phyloP scores from a whole-genome alignment of 1,284 basidiomycete species.

The Rhodofomes roseus region DNA sequence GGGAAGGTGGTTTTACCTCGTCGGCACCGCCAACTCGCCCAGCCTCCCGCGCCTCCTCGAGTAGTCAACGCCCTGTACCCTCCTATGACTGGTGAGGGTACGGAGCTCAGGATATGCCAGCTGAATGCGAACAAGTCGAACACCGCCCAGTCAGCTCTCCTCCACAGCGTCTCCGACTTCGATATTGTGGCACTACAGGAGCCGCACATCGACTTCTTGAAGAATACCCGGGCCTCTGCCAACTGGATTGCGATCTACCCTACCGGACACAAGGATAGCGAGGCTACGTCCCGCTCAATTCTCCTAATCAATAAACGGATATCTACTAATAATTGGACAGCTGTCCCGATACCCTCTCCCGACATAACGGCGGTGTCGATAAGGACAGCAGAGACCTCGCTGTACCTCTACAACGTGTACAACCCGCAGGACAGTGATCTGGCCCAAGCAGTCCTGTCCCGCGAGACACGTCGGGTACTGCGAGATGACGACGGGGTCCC shows the following conservation, averaged over 20 bases:
- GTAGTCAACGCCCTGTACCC: background rate
- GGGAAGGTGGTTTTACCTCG: background rate
- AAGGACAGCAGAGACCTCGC: background rate
- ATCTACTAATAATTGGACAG: conserved; percentile 22
- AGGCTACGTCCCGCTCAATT: conserved; percentile 16
- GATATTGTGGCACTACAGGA: background rate
- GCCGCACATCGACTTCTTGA: background rate
- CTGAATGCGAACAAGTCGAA: background rate
- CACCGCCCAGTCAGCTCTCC: background rate
- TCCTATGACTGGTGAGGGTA: background rate
- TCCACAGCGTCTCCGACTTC: background rate
- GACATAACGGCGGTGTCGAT: conserved; percentile 31
- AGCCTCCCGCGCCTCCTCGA: no score
- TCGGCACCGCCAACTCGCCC: background rate
- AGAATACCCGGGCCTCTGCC: background rate
- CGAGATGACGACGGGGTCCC: background rate
- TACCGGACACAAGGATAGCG: background rate
- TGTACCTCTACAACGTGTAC: conserved; percentile 35
- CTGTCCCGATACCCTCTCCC: conserved; percentile 16
- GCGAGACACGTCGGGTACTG: background rate
- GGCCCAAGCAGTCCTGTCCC: conserved; percentile 15
- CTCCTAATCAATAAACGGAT: conserved; percentile 27
- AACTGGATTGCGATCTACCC: background rate
- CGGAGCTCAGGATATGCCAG: background rate
- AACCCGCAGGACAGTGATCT: conserved; percentile 22